Evolutionary conservation across 176 grass and related monocot genomes (phyloP), one percentile per base, ranked within the genome.

Genomic region (Phoenix dactylifera): DNA sequence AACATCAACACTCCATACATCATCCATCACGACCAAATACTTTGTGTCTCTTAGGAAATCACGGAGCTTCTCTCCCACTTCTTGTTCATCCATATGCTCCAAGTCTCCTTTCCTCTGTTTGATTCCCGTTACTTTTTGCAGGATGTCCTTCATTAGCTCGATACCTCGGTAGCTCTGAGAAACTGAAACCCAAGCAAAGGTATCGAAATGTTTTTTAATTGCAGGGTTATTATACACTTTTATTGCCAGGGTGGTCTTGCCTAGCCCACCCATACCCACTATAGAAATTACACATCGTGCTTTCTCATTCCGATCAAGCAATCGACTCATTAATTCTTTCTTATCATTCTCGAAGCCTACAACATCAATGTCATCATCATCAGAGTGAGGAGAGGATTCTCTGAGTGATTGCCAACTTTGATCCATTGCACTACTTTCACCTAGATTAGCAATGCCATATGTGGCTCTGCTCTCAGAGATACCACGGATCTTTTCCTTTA

Each of bases 331-430:
- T 16, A 71, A 10, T n/a, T 71, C 51, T 15, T 22, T 24, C 16
- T 72, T 61, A 26, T 72, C 68, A 18, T 26, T 32, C n/a, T 72
- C 10, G 3, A 60, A 72, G 48, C 68, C 68, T 3, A 72, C 9
- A 3, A 72, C 57, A 59, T 72, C 56, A 61, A 24, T 50, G 60
- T 60, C 55, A 5, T 72, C 68, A 20, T 20, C 20, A 20, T 20
- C 20, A 20, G 20, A 20, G 1, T 30, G 19, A 52, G 0, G 0
- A 12, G 35, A 1, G 1, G 2, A 10, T 12, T 12, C 0, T 39
- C 35, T 10, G 7, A 12, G 0, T 12, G 1, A 1, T 12, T 0
- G 35, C 9, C 2, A 7, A 39, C 0, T 10, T 50, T 51, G 5
- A 61, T 16, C 15, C 7, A 20, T 0, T 20, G 20, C 20, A 20